A percentile compares a stretch with the other conserved stretches of the same genome.
Evolutionary conservation across 176 grass and related monocot species (phyloP).

Genomic region (Triticum aestivum): IWGSC_CS_RefSeq_v2.1 NC_057794.1:535152885-535153384

Average conservation of each 20-base stretch:
- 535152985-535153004: conserved; percentile 20
- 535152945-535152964: conserved; percentile 11
- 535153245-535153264: background rate
- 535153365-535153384: conserved; percentile 16
- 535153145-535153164: conserved; percentile 35
- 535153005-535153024: conserved; percentile 25
- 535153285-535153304: conserved; percentile 42
- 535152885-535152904: conserved; percentile 92
- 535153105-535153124: conserved; percentile 20
- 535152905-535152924: conserved; percentile 77
- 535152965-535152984: conserved; percentile 28
- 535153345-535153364: conserved; percentile 39
- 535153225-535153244: conserved; percentile 35
- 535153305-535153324: conserved; percentile 37
- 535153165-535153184: background rate
- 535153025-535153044: conserved; percentile 23
- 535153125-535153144: conserved; percentile 54
- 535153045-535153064: conserved; percentile 30
- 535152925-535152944: conserved; percentile 4
- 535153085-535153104: conserved; percentile 19
- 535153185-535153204: conserved; percentile 13
- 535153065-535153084: conserved; percentile 9
- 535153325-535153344: conserved; percentile 43
- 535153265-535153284: conserved; percentile 19
- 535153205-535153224: conserved; percentile 15